Evolutionary conservation across 2,329 filamentous ascomycete genomes (phyloP).

Genomic region (Fusarium sp.): DNA sequence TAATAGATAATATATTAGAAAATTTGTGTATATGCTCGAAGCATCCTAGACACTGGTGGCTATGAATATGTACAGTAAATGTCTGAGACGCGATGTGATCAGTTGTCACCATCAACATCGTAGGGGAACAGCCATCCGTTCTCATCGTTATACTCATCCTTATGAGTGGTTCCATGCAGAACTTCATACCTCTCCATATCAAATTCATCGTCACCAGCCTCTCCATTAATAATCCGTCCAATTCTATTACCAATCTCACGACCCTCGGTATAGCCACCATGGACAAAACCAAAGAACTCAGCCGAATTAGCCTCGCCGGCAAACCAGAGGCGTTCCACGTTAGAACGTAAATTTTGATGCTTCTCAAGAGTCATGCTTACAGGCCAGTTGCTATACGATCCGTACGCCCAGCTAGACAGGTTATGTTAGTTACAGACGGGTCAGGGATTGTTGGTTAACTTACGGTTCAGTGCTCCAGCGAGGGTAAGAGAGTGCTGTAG

Average conservation of each 20-base stretch:
- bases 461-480: not conserved
- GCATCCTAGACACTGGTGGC: too few relatives aligned
- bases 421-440: not conserved
- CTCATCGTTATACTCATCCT: not conserved
- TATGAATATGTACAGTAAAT: not conserved
- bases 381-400: not conserved
- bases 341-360: not conserved
- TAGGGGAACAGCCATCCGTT: not conserved
- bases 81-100: not conserved
- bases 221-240: not conserved
- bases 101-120: not conserved
- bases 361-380: not conserved
- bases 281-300: not conserved
- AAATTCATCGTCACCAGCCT: not conserved
- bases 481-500: not conserved
- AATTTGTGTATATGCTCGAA: not conserved
- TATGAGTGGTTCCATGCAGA: not conserved
- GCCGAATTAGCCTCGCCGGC: not conserved
- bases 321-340: not conserved
- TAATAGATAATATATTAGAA: not conserved
- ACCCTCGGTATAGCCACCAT: not conserved
- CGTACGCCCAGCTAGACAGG: not conserved
- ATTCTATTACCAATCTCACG: not conserved
- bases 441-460: not conserved
- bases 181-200: not conserved